A percentile compares a stretch with the other conserved stretches of the same genome.
These are phyloP conservation scores for Trichoderma orchidacearum DNA, from an alignment of 495 filamentous ascomycete genomes.

Conservation along the genomic window DNA sequence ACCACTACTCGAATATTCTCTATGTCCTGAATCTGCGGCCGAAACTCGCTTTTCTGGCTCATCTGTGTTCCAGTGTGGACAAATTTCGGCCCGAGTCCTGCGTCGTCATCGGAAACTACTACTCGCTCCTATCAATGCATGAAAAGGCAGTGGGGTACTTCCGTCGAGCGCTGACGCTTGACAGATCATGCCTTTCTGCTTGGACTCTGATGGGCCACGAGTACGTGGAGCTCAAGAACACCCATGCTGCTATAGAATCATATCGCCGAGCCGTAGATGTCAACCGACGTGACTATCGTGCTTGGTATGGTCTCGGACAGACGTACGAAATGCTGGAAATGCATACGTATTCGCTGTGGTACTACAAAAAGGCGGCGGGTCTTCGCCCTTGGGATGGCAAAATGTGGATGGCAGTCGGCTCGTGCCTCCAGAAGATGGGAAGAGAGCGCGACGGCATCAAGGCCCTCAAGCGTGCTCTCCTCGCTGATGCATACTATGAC, in stretches of 20 bases:
- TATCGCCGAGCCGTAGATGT: conserved; percentile 94
- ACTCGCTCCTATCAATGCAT: conserved; percentile 80
- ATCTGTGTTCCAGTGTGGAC: conserved; percentile 77
- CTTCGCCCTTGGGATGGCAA: conserved; percentile 86
- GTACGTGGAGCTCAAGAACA: conserved; percentile 98
- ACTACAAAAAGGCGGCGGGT: conserved; percentile 90
- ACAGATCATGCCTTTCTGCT: conserved; percentile 80
- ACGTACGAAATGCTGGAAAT: conserved; percentile 97
- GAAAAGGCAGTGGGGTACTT: conserved; percentile 99
- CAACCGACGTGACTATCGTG: conserved; percentile 92
- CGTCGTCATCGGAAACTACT: conserved; percentile 96
- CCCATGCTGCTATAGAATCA: conserved; percentile 93
- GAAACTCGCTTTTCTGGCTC: conserved; percentile 83
- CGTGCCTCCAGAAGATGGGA: conserved; percentile 77
- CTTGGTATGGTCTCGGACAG: conserved; percentile 96
- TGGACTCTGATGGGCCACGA: conserved; percentile 99
- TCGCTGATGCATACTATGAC: conserved; percentile 72
- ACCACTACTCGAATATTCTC: conserved; percentile 93
- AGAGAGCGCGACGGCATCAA: conserved; percentile 78
- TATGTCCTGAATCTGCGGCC: conserved; percentile 82
- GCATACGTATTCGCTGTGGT: conserved; percentile 92
- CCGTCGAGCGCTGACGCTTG: conserved; percentile 85
- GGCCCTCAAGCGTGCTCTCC: conserved; percentile 80
- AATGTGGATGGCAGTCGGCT: conserved; percentile 96
- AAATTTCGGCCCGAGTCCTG: conserved; percentile 96